phyloP scores from a whole-genome alignment of 441 rosid genomes.

The Manihot esculenta region DNA sequence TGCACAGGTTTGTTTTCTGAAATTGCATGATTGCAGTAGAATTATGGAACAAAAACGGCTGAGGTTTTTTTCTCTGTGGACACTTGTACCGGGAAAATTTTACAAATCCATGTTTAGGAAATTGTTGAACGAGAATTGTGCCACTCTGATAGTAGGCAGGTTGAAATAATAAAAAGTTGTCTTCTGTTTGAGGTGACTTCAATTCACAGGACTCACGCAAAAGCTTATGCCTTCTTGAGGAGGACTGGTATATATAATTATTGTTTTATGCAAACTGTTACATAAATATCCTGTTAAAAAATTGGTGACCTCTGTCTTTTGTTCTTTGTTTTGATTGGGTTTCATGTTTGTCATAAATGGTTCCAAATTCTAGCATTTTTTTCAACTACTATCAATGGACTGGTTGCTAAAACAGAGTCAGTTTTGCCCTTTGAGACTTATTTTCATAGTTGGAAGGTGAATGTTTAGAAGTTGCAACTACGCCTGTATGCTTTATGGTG shows the following conservation, averaged over 20 bases:
- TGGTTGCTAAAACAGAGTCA: not conserved
- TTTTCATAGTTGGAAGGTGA: not conserved
- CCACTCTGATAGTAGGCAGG: not conserved
- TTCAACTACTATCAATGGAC: not conserved
- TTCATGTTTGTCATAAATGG: not conserved
- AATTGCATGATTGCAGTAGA: slow-evolving; percentile 4
- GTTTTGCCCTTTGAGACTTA: not conserved
- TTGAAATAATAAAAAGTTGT: slow-evolving; percentile 10
- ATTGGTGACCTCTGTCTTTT: too few relatives aligned
- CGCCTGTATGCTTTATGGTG: not conserved
- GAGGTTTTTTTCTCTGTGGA: not conserved
- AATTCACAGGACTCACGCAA: not conserved
- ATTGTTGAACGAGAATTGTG: not conserved
- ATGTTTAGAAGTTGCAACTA: not conserved
- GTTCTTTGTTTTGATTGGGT: slow-evolving; percentile 3
- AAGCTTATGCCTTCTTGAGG: not conserved
- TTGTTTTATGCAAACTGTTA: not conserved
- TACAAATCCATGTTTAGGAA: not conserved
- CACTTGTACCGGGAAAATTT: not conserved
- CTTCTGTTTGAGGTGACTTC: not conserved
- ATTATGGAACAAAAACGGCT: not conserved
- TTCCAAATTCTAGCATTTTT: not conserved
- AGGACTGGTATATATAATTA: not conserved
- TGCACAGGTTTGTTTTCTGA: slow-evolving; percentile 70
- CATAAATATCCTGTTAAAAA: not conserved